Conservation (phyloP, 2,329 filamentous ascomycete genomes). For the Colletotrichum somersetense region DNA sequence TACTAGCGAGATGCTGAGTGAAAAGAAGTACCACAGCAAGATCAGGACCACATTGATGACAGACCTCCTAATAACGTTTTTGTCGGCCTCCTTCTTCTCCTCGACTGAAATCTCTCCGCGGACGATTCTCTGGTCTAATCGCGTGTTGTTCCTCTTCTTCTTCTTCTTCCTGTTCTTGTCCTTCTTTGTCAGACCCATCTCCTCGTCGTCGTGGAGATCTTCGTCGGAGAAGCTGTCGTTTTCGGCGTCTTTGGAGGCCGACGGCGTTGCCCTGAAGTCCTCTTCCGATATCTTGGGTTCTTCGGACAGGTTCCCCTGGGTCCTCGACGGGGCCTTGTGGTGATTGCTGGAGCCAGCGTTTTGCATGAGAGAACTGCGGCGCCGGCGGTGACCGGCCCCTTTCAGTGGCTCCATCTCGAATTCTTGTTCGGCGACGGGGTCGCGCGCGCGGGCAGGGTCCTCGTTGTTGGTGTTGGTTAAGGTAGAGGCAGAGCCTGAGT, state of each 20-base stretch:
- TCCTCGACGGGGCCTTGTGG: conserved; percentile 47
- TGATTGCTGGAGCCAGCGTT: conserved; percentile 48
- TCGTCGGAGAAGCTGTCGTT: conserved; percentile 76
- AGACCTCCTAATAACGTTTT: conserved; percentile 76
- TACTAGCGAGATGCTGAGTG: conserved; percentile 91
- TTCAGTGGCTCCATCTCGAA: conserved; percentile 70
- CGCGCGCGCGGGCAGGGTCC: conserved; percentile 1
- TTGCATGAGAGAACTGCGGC: conserved; percentile 67
- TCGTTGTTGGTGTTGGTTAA: conserved; percentile 6
- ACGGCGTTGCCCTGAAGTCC: conserved; percentile 43
- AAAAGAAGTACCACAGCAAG: conserved; percentile 89
- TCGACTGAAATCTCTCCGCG: conserved; percentile 72
- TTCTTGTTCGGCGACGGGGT: conserved; percentile 49
- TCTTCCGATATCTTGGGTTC: conserved; percentile 64
- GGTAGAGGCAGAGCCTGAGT: conserved; percentile 23
- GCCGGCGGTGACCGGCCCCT: conserved; percentile 64
- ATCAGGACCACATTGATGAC: conserved; percentile 86
- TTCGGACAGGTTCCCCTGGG: conserved; percentile 50
- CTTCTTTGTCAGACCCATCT: conserved; percentile 83
- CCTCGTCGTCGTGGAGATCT: conserved; percentile 86
- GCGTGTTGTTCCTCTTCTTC: conserved; percentile 75
- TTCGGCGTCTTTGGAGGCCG: conserved; percentile 51
- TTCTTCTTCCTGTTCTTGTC: conserved; percentile 77
- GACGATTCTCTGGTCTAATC: conserved; percentile 77
- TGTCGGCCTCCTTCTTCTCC: conserved; percentile 82